Evolutionary conservation across 495 filamentous ascomycete genomes (phyloP), one percentile per base, ranked within the genome.

Genomic region (Melanomma pulvis-pyrius): DNA sequence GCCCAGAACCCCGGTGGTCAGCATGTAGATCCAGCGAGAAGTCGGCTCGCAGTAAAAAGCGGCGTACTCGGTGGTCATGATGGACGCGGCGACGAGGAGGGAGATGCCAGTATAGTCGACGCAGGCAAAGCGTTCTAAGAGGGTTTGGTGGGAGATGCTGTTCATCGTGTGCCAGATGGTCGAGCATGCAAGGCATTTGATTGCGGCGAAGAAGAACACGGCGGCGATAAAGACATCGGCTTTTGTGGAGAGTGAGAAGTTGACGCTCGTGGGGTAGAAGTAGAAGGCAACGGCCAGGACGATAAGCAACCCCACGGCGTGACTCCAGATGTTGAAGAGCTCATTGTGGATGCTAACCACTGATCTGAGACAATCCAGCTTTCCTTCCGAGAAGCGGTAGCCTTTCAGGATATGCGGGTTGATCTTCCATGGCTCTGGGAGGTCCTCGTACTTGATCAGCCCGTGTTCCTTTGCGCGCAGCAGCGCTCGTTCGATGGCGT

Each of bases 101-200:
- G 93, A 97, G 68, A 99, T 99, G 28, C 96, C 96, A 0, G 93
- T 97, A 77, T 99, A 99, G 74, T 99, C 94, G 47, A 99, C 93
- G 76, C 94, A 99, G 41, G 96, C 96, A 70, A 98, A 97, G 59
- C 92, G 88, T 74, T 96, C 94, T 83, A 99, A 88, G 50, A 96
- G 82, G 12, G 83, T 86, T 72, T 96, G 90, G 48, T 96, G 88
- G 49, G 93, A 90, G 60, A 98, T 96, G 67, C 89, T 90, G 81
- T 90, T 96, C 91, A 99, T 97, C 15, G 93, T 96, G 80, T 99
- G 94, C 94, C 93, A 98, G 70, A 98, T 88, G 66, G 89, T 91
- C 68, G 88, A 92, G 86, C 96, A 98, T 79, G 93, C 86, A 62
- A 99, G 84, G 75, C 93, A 97, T 80, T 98, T 96, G 81, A 88